phyloP scores from a whole-genome alignment of 2,329 filamentous ascomycete species.

The Cyclaneusma minus region DNA sequence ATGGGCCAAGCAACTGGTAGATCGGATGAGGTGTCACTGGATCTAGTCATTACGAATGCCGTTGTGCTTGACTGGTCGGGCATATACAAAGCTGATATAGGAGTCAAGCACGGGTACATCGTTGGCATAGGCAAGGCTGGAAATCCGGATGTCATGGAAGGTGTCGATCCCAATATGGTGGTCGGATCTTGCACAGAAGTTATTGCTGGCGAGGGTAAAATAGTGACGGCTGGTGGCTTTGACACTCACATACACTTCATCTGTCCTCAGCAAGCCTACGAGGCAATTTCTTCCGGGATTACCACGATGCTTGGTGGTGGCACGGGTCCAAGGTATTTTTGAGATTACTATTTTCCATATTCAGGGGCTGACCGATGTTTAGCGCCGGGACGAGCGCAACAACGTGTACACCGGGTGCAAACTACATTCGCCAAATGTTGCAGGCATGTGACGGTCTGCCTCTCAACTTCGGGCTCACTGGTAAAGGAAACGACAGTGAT shows the following conservation, averaged over 20 bases:
- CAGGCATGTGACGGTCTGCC: constrained; percentile 72
- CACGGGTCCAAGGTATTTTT: constrained; percentile 74
- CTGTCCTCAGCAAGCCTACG: constrained; percentile 79
- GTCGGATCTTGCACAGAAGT: constrained; percentile 85
- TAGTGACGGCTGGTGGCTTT: constrained; percentile 78
- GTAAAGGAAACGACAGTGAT: constrained; percentile 79
- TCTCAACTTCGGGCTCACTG: constrained; percentile 79
- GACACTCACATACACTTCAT: constrained; percentile 92
- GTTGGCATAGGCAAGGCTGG: constrained; percentile 86
- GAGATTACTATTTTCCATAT: constrained; percentile 1
- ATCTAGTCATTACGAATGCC: constrained; percentile 80
- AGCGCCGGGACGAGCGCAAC: constrained; percentile 82
- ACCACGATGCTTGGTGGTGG: constrained; percentile 87
- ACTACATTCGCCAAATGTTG: constrained; percentile 77
- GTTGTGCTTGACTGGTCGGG: constrained; percentile 82
- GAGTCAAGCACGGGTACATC: constrained; percentile 76
- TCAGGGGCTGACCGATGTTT: constrained; percentile 5
- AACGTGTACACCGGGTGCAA: constrained; percentile 78
- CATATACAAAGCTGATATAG: constrained; percentile 94
- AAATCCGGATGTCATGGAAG: constrained; percentile 94
- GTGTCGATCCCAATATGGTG: constrained; percentile 62
- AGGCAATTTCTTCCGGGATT: constrained; percentile 71
- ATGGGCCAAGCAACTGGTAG: constrained; percentile 87
- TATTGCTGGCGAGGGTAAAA: constrained; percentile 77
- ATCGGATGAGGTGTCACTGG: constrained; percentile 54